Percentiles rank a stretch among this genome's conserved stretches.
Conservation (phyloP, 2,329 filamentous ascomycete genomes). For the Fusarium globosum region DNA sequence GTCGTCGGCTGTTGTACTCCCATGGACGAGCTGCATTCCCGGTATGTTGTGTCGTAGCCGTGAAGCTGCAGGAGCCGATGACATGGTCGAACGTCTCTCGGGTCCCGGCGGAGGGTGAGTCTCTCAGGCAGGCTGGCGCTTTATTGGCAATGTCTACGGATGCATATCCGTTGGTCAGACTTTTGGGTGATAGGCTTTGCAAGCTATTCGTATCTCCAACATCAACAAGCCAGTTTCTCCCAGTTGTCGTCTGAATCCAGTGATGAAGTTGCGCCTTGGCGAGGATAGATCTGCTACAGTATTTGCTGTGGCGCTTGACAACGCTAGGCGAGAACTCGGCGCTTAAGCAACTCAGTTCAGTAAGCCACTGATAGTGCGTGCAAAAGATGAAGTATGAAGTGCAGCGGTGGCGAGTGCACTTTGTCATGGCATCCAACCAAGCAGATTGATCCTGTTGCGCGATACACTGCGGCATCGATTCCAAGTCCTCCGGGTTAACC, state of each 20-base stretch:
- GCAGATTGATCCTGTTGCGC: constrained; percentile 15
- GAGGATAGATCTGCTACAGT: constrained; percentile 30
- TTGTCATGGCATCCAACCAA: constrained; percentile 28
- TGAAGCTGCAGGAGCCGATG: constrained; percentile 22
- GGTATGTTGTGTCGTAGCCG: background rate
- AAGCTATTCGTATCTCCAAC: constrained; percentile 13
- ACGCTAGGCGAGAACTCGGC: constrained; percentile 11
- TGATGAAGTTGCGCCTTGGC: constrained; percentile 22
- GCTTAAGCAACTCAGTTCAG: constrained; percentile 26
- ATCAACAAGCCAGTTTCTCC: constrained; percentile 25
- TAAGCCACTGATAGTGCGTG: constrained; percentile 30
- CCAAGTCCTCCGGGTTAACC: constrained; percentile 29
- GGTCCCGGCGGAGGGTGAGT: background rate
- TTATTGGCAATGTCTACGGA: background rate
- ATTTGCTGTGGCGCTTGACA: constrained; percentile 1
- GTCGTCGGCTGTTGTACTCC: constrained; percentile 10
- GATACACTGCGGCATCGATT: constrained; percentile 37
- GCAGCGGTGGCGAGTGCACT: constrained; percentile 23
- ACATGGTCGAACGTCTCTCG: constrained; percentile 9
- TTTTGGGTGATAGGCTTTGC: background rate
- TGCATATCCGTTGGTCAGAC: constrained; percentile 4
- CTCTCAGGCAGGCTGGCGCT: constrained; percentile 20
- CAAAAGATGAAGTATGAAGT: constrained; percentile 28
- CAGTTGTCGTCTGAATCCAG: constrained; percentile 10
- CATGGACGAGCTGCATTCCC: constrained; percentile 30